These are phyloP conservation scores for Magnolia changhungtana DNA, from an alignment of 164 flowering plant genomes.

Conservation along the genomic window DNA sequence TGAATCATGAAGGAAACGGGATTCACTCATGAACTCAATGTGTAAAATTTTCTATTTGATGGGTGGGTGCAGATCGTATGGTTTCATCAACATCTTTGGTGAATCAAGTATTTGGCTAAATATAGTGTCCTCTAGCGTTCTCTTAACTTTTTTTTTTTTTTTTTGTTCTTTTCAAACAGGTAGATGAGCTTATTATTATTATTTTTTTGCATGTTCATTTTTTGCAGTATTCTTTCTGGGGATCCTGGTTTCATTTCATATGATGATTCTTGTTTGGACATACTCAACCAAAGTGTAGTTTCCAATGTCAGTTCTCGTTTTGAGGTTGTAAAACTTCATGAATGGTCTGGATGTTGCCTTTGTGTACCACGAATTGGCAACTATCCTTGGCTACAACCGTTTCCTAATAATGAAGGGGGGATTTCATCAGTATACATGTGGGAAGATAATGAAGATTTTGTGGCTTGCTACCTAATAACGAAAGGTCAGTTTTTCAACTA, in stretches of 20 bases:
- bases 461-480: too few species aligned
- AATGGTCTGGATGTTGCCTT: too few species aligned
- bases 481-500: too few species aligned
- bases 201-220: neutral
- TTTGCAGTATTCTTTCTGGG: conserved; percentile 46
- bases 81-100: neutral
- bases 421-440: too few species aligned
- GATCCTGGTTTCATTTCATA: conserved; percentile 55
- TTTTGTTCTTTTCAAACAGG: neutral
- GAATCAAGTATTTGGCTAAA: neutral
- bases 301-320: conserved; percentile 14
- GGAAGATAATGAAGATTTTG: too few species aligned
- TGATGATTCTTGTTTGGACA: conserved; percentile 19
- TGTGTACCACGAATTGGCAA: too few species aligned
- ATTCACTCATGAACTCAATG: neutral
- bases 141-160: neutral
- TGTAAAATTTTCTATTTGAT: neutral
- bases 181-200: neutral
- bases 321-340: conserved; percentile 31
- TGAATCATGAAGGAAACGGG: neutral
- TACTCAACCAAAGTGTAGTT: conserved; percentile 9
- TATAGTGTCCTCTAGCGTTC: neutral
- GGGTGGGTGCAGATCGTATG: neutral
- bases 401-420: too few species aligned
- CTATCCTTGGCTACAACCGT: too few species aligned